Percentiles rank a stretch among this genome's conserved stretches.
Evolutionary conservation across 2,329 filamentous ascomycete genomes (phyloP).

Genomic region (Beauveria asiatica): DNA sequence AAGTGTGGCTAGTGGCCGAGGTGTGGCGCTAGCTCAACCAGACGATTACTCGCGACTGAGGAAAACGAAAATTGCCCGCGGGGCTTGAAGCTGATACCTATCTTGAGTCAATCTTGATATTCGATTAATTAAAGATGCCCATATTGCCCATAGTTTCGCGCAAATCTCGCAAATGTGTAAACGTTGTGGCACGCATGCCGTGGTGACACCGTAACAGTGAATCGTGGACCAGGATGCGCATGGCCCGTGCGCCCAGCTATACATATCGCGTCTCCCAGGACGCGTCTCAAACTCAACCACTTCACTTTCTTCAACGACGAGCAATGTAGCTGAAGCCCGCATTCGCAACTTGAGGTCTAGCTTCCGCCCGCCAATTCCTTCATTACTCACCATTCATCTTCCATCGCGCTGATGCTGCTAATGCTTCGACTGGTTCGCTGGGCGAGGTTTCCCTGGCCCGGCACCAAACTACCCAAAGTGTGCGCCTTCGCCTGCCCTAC

Average conservation of each 20-base stretch:
- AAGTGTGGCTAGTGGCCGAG: neutral
- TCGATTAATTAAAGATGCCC: too few species aligned
- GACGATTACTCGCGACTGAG: neutral
- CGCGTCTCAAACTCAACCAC: neutral
- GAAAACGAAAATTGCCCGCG: too few species aligned
- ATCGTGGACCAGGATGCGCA: neutral
- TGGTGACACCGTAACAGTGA: neutral
- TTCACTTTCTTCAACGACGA: neutral
- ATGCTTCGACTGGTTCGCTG: conserved; percentile 2
- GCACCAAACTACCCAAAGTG: conserved; percentile 13
- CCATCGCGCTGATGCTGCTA: conserved; percentile 11
- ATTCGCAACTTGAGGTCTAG: neutral
- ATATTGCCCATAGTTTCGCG: neutral
- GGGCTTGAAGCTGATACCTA: too few species aligned
- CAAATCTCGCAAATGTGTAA: neutral
- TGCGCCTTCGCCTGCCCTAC: conserved; percentile 67
- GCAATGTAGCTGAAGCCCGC: neutral
- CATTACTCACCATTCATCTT: conserved; percentile 3
- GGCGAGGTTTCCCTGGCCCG: conserved; percentile 33
- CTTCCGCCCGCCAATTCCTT: neutral
- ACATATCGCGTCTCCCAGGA: conserved; percentile 3
- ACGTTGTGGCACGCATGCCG: too few species aligned
- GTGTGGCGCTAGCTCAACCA: neutral
- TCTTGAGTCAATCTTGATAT: too few species aligned
- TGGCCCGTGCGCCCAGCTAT: conserved; percentile 5